phyloP scores from a whole-genome alignment of 2,329 filamentous ascomycete species.

The Pseudogymnoascus sp. region DNA sequence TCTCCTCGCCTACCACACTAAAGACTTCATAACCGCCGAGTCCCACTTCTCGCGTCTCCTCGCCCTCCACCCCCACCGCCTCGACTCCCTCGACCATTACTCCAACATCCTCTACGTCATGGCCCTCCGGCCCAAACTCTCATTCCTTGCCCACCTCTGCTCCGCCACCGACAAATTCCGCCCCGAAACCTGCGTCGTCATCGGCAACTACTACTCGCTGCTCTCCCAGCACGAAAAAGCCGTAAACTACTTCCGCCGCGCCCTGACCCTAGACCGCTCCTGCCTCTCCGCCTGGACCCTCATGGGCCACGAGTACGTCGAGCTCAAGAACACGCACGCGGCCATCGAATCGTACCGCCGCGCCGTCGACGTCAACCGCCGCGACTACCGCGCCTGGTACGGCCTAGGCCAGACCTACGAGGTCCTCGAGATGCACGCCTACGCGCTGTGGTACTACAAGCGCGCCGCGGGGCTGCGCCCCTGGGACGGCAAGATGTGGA shows the following conservation, averaged over 20 bases:
- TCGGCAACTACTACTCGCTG: slow-evolving; percentile 94
- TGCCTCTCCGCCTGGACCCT: slow-evolving; percentile 96
- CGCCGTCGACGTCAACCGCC: slow-evolving; percentile 89
- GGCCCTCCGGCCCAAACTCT: slow-evolving; percentile 77
- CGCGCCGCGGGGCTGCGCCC: slow-evolving; percentile 87
- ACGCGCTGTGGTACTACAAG: slow-evolving; percentile 96
- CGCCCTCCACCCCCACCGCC: slow-evolving; percentile 63
- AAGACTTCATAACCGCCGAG: slow-evolving; percentile 64
- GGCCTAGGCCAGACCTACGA: slow-evolving; percentile 95
- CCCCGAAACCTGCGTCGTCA: slow-evolving; percentile 91
- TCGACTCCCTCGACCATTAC: slow-evolving; percentile 91
- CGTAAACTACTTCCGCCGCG: slow-evolving; percentile 93
- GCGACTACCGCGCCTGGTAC: slow-evolving; percentile 97
- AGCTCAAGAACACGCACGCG: slow-evolving; percentile 96
- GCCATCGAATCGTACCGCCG: slow-evolving; percentile 95
- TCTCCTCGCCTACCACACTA: slow-evolving; percentile 81
- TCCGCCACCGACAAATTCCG: slow-evolving; percentile 91
- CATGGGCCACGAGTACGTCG: slow-evolving; percentile 98
- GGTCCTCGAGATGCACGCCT: slow-evolving; percentile 95
- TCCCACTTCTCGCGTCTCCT: slow-evolving; percentile 70
- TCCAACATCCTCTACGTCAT: slow-evolving; percentile 97
- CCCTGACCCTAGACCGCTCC: slow-evolving; percentile 78
- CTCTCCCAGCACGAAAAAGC: slow-evolving; percentile 96
- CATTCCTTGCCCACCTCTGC: slow-evolving; percentile 85
- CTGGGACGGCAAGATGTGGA: slow-evolving; percentile 98